Conservation (phyloP, 441 rosid genomes). For the Syzygium malaccense region DNA sequence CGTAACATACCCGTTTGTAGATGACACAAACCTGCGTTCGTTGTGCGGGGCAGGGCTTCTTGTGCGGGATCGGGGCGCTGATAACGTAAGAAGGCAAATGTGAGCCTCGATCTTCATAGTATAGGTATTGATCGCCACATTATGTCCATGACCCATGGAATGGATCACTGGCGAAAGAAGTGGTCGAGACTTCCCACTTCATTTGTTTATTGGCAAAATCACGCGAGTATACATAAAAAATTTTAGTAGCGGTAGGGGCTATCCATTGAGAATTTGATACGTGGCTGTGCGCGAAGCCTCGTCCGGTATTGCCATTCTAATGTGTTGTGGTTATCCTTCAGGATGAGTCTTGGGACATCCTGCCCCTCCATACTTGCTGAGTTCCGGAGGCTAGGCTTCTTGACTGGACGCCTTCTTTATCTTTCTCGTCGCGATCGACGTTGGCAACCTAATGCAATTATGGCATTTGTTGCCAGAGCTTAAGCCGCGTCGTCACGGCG, state of each 20-base stretch:
- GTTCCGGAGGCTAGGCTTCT: background rate
- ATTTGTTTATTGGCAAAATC: background rate
- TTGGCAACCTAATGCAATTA: background rate
- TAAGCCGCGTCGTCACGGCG: no score
- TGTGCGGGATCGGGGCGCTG: no score
- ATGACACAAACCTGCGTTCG: no score
- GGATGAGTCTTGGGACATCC: background rate
- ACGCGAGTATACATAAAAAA: background rate
- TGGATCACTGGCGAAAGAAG: background rate
- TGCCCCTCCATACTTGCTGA: background rate
- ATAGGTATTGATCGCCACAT: no score
- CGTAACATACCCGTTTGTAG: no score
- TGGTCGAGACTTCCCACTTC: background rate
- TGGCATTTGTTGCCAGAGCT: background rate
- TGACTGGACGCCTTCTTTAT: background rate
- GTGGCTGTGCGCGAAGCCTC: background rate
- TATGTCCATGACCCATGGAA: background rate
- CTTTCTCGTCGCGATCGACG: background rate
- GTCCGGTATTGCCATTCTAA: background rate
- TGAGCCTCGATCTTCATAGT: no score
- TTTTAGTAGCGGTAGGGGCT: background rate
- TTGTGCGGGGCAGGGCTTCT: no score
- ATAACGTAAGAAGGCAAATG: no score
- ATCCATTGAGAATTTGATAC: background rate
- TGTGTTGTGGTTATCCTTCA: background rate